These are phyloP conservation scores for Phalaenopsis aphrodite DNA, from an alignment of 106 monocot species.

Conservation along the genomic window DNA sequence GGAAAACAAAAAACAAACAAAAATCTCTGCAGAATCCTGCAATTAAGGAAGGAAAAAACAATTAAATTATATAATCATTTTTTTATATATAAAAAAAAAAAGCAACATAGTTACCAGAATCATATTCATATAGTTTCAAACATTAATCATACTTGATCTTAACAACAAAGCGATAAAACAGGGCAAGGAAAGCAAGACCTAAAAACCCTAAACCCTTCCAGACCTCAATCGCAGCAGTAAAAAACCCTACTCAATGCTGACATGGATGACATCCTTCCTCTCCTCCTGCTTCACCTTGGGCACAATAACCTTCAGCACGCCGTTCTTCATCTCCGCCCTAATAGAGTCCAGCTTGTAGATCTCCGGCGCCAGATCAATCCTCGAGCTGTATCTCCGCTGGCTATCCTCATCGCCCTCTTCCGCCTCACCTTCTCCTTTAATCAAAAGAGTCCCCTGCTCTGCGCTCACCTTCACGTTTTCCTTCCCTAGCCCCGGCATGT, in stretches of 20 bases:
- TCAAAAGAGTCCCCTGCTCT: constrained; percentile 52
- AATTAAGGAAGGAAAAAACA: no score
- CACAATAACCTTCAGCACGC: constrained; percentile 63
- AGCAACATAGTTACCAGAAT: no score
- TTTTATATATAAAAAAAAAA: no score
- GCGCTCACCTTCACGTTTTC: constrained; percentile 48
- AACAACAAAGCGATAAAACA: background rate
- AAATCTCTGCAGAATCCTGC: no score
- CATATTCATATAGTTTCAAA: no score
- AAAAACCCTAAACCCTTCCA: background rate
- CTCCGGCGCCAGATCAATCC: constrained; percentile 52
- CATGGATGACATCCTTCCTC: constrained; percentile 62
- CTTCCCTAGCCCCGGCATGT: constrained; percentile 89
- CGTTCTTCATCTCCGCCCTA: constrained; percentile 88
- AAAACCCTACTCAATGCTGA: constrained; percentile 40
- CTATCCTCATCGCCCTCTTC: constrained; percentile 25
- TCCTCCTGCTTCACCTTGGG: constrained; percentile 75
- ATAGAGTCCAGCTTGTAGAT: constrained; percentile 55
- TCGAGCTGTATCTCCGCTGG: constrained; percentile 34
- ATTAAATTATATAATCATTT: no score
- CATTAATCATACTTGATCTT: no score
- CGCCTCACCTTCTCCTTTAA: constrained; percentile 50
- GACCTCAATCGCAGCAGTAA: background rate
- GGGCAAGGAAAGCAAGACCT: background rate
- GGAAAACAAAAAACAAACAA: no score